phyloP scores from a whole-genome alignment of 768 basidiomycete species.

The Gyrodon lividus region DNA sequence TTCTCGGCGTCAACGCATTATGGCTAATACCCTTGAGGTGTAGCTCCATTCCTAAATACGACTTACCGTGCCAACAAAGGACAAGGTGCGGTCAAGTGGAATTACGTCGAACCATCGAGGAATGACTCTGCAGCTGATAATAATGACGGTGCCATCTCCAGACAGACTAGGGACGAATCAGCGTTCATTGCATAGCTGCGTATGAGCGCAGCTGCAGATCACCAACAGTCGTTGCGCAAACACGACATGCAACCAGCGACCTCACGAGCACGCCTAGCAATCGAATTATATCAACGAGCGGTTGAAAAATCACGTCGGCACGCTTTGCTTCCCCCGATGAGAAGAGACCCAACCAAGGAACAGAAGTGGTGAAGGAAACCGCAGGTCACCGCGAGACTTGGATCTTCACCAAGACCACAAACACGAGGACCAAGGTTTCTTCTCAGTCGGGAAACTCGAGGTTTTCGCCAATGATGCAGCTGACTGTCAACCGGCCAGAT shows the following conservation, averaged over 20 bases:
- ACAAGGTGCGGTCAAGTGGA: too few species aligned
- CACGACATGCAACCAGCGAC: slow-evolving; percentile 6
- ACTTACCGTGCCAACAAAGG: too few species aligned
- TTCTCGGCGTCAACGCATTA: too few species aligned
- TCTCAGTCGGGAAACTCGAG: slow-evolving; percentile 11
- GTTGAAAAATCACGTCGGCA: neutral
- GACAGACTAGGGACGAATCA: slow-evolving; percentile 14
- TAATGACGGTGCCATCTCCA: slow-evolving; percentile 17
- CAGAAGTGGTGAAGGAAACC: slow-evolving; percentile 2
- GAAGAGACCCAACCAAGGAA: slow-evolving; percentile 2
- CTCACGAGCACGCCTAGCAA: slow-evolving; percentile 7
- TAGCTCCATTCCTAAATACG: too few species aligned
- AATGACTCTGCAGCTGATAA: too few species aligned
- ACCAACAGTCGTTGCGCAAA: neutral
- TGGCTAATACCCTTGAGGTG: too few species aligned
- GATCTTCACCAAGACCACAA: slow-evolving; percentile 10
- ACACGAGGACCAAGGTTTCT: neutral
- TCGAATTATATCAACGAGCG: slow-evolving; percentile 1
- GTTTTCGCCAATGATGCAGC: neutral
- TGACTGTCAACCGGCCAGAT: neutral
- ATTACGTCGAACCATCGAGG: too few species aligned
- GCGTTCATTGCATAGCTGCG: neutral
- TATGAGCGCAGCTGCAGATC: neutral
- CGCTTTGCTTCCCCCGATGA: neutral
- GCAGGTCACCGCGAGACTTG: slow-evolving; percentile 1